phyloP scores from a whole-genome alignment of 2,329 filamentous ascomycete genomes.

The Triangularia setosa region DNA sequence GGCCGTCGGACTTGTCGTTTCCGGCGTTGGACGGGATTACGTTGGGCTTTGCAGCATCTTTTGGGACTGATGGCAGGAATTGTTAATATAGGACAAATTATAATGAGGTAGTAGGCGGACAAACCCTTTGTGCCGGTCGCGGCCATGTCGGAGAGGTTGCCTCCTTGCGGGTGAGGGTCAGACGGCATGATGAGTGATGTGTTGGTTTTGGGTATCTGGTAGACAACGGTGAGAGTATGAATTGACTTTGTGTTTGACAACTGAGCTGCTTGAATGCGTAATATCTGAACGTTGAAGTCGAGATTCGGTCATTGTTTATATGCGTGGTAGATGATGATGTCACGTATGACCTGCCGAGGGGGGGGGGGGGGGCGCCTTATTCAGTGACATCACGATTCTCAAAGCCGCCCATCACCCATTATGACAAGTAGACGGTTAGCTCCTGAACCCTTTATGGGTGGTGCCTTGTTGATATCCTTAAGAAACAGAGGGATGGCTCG shows the following conservation, averaged over 20 bases:
- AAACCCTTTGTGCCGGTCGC: conserved; percentile 25
- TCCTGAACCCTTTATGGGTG: background rate
- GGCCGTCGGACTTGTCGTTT: conserved; percentile 5
- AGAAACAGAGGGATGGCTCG: background rate
- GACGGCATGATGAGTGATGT: conserved; percentile 8
- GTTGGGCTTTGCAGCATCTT: conserved; percentile 23
- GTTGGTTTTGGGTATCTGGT: background rate
- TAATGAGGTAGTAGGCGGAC: background rate
- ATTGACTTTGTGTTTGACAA: background rate
- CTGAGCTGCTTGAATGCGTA: background rate
- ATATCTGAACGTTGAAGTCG: background rate
- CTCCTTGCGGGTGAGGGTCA: conserved; percentile 15
- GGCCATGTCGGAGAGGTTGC: conserved; percentile 25
- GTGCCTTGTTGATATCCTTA: background rate
- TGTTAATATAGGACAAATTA: too few relatives aligned
- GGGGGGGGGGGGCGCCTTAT: background rate
- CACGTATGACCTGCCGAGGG: background rate
- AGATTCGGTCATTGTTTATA: background rate
- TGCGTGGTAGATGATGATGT: background rate
- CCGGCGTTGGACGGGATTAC: conserved; percentile 15
- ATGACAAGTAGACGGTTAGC: background rate
- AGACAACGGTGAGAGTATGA: background rate
- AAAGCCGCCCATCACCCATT: background rate
- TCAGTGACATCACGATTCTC: background rate
- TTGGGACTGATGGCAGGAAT: conserved; percentile 15